Percentiles rank a stretch among this genome's conserved stretches.
phyloP scores from a whole-genome alignment of 1,139 yeast genomes.

The Pichia sp. region DNA sequence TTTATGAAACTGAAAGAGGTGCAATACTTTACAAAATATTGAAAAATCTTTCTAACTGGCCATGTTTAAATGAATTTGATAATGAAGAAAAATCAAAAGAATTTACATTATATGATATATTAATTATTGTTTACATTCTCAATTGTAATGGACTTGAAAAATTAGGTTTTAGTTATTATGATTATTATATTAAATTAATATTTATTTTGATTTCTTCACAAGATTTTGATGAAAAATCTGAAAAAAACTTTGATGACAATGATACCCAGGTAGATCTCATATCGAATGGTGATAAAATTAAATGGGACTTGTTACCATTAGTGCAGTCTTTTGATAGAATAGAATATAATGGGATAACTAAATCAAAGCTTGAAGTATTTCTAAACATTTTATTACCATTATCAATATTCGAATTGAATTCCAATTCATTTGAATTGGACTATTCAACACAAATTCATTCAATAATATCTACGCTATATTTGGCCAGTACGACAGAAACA shows the following conservation, averaged over 20 bases:
- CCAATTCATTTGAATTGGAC: conserved; percentile 3
- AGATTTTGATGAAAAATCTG: too few species aligned
- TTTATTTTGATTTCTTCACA: conserved; percentile 2
- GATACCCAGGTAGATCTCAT: conserved; percentile 33
- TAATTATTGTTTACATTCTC: conserved; percentile 4
- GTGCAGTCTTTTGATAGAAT: conserved; percentile 26
- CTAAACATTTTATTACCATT: conserved; percentile 10
- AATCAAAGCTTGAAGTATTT: not conserved
- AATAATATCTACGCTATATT: conserved; percentile 2
- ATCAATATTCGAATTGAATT: conserved; percentile 3
- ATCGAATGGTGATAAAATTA: conserved; percentile 30
- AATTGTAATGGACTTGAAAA: conserved; percentile 4
- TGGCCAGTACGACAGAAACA: not conserved
- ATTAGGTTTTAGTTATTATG: conserved; percentile 3
- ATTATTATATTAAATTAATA: conserved; percentile 4
- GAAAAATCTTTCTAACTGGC: conserved; percentile 9
- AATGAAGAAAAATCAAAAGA: not conserved
- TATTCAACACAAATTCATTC: conserved; percentile 6
- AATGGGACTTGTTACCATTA: conserved; percentile 25
- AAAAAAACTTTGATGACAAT: too few species aligned
- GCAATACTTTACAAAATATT: conserved; percentile 1
- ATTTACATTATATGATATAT: conserved; percentile 4
- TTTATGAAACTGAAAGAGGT: not conserved
- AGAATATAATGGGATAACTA: conserved; percentile 20
- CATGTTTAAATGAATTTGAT: conserved; percentile 3